Evolutionary conservation across 2,329 filamentous ascomycete genomes (phyloP).

Genomic region (Botrytis elliptica): DNA sequence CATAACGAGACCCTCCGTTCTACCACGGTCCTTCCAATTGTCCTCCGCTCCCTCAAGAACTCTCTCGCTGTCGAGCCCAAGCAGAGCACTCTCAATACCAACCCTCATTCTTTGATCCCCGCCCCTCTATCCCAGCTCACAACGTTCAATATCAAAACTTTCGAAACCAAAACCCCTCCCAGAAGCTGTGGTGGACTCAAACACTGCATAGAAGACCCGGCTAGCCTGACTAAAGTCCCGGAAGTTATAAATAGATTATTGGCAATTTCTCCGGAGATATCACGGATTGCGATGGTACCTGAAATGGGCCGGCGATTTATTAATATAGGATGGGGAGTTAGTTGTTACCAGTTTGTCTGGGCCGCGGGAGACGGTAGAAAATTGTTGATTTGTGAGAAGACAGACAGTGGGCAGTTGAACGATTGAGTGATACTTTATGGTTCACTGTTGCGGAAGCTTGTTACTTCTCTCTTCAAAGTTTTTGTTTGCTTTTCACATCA

Average conservation of each 20-base stretch:
- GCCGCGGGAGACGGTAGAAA: background rate
- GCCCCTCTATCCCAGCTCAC: background rate
- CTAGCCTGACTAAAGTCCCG: background rate
- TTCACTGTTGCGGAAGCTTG: background rate
- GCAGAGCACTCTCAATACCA: background rate
- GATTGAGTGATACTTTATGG: background rate
- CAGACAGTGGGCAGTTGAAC: background rate
- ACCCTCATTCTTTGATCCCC: background rate
- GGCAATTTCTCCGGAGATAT: background rate
- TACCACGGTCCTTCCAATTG: background rate
- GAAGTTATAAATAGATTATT: background rate
- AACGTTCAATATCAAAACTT: background rate
- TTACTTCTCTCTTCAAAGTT: background rate
- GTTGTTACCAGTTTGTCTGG: background rate
- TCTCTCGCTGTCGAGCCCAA: background rate
- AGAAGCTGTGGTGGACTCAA: rapidly evolving
- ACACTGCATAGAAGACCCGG: background rate
- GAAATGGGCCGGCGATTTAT: rapidly evolving
- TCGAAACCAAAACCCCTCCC: rapidly evolving
- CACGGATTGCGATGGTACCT: no score
- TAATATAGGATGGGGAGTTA: background rate
- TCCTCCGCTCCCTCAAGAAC: background rate
- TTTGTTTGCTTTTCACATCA: background rate
- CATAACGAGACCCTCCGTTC: background rate
- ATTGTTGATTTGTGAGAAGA: background rate